Base-by-base conservation (phyloP, 495 filamentous ascomycete species). In the Neurospora sp. region DNA sequence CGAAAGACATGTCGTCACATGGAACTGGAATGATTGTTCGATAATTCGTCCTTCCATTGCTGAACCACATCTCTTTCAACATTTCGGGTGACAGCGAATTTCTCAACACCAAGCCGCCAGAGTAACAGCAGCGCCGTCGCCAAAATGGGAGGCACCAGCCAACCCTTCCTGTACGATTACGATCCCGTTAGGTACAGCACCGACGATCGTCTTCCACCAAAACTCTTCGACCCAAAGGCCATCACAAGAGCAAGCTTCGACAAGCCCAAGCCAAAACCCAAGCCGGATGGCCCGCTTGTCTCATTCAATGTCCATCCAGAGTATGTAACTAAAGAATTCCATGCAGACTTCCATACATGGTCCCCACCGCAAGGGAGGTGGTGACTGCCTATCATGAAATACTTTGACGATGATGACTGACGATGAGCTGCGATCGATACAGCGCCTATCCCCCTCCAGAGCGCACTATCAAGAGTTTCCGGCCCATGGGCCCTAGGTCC, bases 301-400 rank as follows among this genome's bases (percentile, higher is more conserved):
- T 86, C 91, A 73, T 88, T 96, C 83, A 93, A 93, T 79, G 84
- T 88, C 70, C 93, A 96, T 83, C 92, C 93, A 12, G 93, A 96
- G 92, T 94, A 89, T 76, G 89, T 81, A 23, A 46, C 8, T 35
- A 78, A 20, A 77, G 75, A 1, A 76, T 75, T 20, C 79, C 78
- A 27, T 75, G 81, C 44, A 31, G 48, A 16, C 20, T 31, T 59
- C 48, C 48, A 66, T 37, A 66, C 54, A 35, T 35, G 54, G 14
- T 9, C 27, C 54, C 27, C 31, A 66, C 27, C 31, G 54, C 54
- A 66, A 35, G 54, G 27, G 54, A 18, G 23, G 6, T 16, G 27
- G 23, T 66, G 27, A 4, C 0, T 31, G 23, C 31, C 23, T 0
- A 31, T 31, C 23, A 31, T 62, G 54, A 31, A 23, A 62, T 62